Conservation (phyloP, 257 asterid species). For the Eustoma russellianum region DNA sequence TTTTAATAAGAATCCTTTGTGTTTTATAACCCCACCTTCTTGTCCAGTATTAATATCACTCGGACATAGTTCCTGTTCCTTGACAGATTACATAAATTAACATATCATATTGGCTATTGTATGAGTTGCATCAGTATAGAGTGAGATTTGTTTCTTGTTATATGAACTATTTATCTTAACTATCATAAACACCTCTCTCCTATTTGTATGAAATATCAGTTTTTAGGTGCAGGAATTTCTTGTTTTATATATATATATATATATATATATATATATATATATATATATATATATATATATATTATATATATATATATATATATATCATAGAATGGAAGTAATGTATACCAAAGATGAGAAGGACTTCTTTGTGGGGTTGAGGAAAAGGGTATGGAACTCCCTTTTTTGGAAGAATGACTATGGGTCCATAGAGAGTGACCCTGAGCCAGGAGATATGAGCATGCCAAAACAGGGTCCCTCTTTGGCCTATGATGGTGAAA, state of each 20-base stretch:
- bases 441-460: conserved; percentile 72
- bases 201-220: no score
- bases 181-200: no score
- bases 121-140: no score
- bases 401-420: conserved; percentile 45
- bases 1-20: neutral
- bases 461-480: conserved; percentile 63
- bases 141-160: no score
- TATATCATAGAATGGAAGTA: neutral
- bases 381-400: conserved; percentile 46
- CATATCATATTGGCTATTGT: no score
- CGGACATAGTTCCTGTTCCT: no score
- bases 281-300: neutral
- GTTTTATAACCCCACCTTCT: no score
- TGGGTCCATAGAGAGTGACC: conserved; percentile 51
- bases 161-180: no score
- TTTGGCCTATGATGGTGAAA: conserved; percentile 48
- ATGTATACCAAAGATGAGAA: conserved; percentile 37
- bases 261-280: neutral
- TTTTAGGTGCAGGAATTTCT: no score
- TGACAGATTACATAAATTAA: no score
- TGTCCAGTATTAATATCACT: no score
- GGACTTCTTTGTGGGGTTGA: conserved; percentile 43
- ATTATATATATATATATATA: neutral
- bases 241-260: neutral